Evolutionary conservation across 768 basidiomycete genomes (phyloP).

Genomic region (Paxillus rubicundulus): DNA sequence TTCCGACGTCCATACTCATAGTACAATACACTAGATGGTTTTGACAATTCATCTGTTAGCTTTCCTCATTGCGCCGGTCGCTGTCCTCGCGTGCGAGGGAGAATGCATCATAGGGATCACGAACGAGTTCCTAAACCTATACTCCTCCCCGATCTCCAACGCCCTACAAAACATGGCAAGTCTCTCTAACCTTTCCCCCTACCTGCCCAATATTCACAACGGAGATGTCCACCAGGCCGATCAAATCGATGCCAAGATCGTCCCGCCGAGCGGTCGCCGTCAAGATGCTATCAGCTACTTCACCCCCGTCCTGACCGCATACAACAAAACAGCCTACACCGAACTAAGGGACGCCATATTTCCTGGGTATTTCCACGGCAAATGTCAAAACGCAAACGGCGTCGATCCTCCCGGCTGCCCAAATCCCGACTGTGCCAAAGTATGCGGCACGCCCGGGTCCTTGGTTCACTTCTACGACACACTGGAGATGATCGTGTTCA

Average conservation of each 20-base stretch:
- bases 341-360: constrained; percentile 59
- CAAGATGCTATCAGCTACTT: constrained; percentile 37
- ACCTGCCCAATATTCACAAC: constrained; percentile 1
- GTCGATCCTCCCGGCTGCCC: constrained; percentile 69
- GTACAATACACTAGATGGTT: constrained; percentile 15
- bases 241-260: constrained; percentile 32
- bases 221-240: constrained; percentile 28
- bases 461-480: constrained; percentile 63
- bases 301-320: constrained; percentile 46
- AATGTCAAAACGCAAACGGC: constrained; percentile 54
- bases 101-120: constrained; percentile 65
- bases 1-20: background rate
- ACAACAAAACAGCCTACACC: constrained; percentile 41
- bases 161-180: constrained; percentile 46
- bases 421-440: constrained; percentile 73
- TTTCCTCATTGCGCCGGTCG: constrained; percentile 32
- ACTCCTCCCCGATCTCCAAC: constrained; percentile 39
- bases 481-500: constrained; percentile 49
- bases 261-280: constrained; percentile 28
- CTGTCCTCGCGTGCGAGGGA: constrained; percentile 63
- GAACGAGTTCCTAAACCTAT: constrained; percentile 51
- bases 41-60: constrained; percentile 18
- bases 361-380: constrained; percentile 71
- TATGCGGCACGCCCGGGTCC: constrained; percentile 82
- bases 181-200: background rate